Percentiles rank a stretch among this genome's conserved stretches.
Conservation (phyloP, 2,329 filamentous ascomycete species). For the Tetracladium maxilliforme region DNA sequence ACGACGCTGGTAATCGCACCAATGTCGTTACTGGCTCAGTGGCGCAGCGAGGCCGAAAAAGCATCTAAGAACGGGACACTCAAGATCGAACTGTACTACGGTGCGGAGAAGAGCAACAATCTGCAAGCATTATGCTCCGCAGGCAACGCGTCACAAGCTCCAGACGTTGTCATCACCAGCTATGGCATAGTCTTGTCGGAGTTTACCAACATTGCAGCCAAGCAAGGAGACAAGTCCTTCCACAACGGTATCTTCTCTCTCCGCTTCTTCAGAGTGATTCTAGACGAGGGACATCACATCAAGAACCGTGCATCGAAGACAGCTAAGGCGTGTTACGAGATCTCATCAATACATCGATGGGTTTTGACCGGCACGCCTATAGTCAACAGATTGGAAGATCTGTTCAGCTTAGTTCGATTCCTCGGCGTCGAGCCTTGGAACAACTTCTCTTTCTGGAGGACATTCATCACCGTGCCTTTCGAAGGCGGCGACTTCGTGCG, state of each 20-base stretch:
- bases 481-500: slow-evolving; percentile 90
- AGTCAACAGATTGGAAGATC: slow-evolving; percentile 85
- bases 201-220: slow-evolving; percentile 59
- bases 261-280: slow-evolving; percentile 86
- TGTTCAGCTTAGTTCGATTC: slow-evolving; percentile 88
- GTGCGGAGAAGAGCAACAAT: slow-evolving; percentile 67
- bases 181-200: slow-evolving; percentile 89
- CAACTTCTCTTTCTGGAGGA: slow-evolving; percentile 98
- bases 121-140: slow-evolving; percentile 65
- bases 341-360: slow-evolving; percentile 79
- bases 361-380: slow-evolving; percentile 90
- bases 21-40: slow-evolving; percentile 92
- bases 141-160: slow-evolving; percentile 59
- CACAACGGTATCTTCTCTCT: slow-evolving; percentile 75
- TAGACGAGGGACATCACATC: slow-evolving; percentile 91
- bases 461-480: slow-evolving; percentile 94
- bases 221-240: slow-evolving; percentile 46
- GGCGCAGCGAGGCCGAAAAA: slow-evolving; percentile 89
- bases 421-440: slow-evolving; percentile 93
- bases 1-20: slow-evolving; percentile 94
- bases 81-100: slow-evolving; percentile 84
- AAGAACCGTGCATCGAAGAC: slow-evolving; percentile 87
- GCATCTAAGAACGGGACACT: slow-evolving; percentile 74
- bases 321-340: slow-evolving; percentile 84
- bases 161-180: slow-evolving; percentile 86